phyloP scores from a whole-genome alignment of 1,284 basidiomycete species.

The Naganishia cerealis region DNA sequence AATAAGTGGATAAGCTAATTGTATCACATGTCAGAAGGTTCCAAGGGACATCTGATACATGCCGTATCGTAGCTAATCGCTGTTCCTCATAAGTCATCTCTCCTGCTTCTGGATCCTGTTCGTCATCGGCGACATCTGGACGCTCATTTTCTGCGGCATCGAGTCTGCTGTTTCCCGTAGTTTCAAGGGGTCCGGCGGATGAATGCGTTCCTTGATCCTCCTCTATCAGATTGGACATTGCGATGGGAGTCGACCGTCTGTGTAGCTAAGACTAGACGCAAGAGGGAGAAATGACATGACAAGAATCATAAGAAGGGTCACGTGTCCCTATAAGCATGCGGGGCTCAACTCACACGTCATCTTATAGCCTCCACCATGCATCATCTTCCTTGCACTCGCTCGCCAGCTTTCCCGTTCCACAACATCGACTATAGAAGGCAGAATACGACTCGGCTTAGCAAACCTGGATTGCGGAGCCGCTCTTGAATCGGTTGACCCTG shows the following conservation, averaged over 20 bases:
- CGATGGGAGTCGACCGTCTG: too few relatives aligned
- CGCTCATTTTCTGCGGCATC: background rate
- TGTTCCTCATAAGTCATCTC: constrained; percentile 44
- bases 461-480: too few relatives aligned
- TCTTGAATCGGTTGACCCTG: background rate
- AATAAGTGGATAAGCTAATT: background rate
- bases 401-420: too few relatives aligned
- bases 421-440: too few relatives aligned
- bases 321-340: too few relatives aligned
- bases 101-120: constrained; percentile 17
- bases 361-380: too few relatives aligned
- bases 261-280: too few relatives aligned
- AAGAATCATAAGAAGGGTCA: too few relatives aligned
- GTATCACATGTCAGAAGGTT: constrained; percentile 35
- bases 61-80: constrained; percentile 52
- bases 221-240: background rate
- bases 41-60: constrained; percentile 41
- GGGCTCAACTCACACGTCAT: too few relatives aligned
- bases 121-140: constrained; percentile 1
- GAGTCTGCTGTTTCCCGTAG: background rate
- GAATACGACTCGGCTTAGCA: too few relatives aligned
- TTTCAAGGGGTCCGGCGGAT: background rate
- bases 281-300: too few relatives aligned
- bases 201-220: background rate
- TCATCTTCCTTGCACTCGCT: too few relatives aligned